Evolutionary conservation across 2,329 filamentous ascomycete species (phyloP).

Genomic region (Corinectria fuckeliana): DNA sequence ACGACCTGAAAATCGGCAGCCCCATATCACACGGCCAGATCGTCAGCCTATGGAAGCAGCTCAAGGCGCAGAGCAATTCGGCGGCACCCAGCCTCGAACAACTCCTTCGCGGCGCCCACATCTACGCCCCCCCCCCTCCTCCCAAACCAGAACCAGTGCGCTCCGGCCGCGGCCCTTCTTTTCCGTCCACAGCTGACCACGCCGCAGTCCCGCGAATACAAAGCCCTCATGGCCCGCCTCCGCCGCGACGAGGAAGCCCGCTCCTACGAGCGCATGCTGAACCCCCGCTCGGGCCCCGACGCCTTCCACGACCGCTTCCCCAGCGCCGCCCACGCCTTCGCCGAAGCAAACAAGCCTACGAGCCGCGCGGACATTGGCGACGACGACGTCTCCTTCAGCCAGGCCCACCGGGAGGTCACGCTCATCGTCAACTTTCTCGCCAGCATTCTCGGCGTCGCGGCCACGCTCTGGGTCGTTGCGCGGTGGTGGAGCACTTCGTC

Average conservation of each 20-base stretch:
- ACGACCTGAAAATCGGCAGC: conserved; percentile 61
- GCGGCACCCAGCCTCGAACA: conserved; percentile 64
- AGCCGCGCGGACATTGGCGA: conserved; percentile 56
- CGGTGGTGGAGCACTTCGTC: conserved; percentile 77
- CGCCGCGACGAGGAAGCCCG: conserved; percentile 83
- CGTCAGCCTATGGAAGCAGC: conserved; percentile 63
- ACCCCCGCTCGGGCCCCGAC: conserved; percentile 62
- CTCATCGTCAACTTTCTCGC: conserved; percentile 90
- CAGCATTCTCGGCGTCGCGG: conserved; percentile 80
- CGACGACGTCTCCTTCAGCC: conserved; percentile 72
- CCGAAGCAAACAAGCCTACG: conserved; percentile 58
- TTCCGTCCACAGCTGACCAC: background rate
- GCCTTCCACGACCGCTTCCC: conserved; percentile 67
- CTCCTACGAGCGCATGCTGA: conserved; percentile 81
- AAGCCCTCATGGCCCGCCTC: conserved; percentile 84
- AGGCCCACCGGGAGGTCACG: conserved; percentile 81
- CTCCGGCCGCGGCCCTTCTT: conserved; percentile 9
- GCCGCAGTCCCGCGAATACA: conserved; percentile 76
- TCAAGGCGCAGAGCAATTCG: conserved; percentile 47
- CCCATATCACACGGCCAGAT: conserved; percentile 77
- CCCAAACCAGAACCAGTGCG: conserved; percentile 79
- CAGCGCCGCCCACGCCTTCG: conserved; percentile 60
- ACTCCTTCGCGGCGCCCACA: conserved; percentile 72
- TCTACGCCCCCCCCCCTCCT: conserved; percentile 82
- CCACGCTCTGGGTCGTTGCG: conserved; percentile 78